phyloP scores from a whole-genome alignment of 805 yeast species.

The Wilhelminamyces savonicus region DNA sequence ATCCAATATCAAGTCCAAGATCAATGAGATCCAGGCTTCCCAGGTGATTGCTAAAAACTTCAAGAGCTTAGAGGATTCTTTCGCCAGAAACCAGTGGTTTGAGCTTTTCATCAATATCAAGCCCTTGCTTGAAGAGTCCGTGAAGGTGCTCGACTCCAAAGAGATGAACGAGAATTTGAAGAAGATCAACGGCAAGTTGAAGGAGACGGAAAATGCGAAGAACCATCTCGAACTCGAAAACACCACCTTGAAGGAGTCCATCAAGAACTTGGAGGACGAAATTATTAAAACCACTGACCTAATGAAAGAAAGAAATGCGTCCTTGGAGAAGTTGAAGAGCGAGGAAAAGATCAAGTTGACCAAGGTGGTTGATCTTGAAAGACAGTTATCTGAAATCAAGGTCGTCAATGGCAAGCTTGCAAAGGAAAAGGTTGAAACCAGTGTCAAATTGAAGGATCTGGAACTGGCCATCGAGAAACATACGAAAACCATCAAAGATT shows the following conservation, averaged over 20 bases:
- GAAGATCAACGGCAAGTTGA: constrained; percentile 37
- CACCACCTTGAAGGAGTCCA: constrained; percentile 32
- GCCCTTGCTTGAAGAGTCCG: constrained; percentile 65
- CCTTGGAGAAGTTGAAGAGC: constrained; percentile 36
- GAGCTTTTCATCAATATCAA: constrained; percentile 61
- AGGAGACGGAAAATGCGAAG: constrained; percentile 28
- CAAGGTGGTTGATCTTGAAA: constrained; percentile 21
- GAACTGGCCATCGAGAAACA: constrained; percentile 15
- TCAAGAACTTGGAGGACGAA: constrained; percentile 27
- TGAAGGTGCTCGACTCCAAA: constrained; percentile 52
- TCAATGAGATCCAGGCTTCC: constrained; percentile 68
- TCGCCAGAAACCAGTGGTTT: constrained; percentile 68
- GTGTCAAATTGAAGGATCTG: constrained; percentile 13
- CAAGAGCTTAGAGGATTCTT: constrained; percentile 40
- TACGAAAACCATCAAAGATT: constrained; percentile 2
- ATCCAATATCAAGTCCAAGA: constrained; percentile 33
- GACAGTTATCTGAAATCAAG: constrained; percentile 23
- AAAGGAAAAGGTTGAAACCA: constrained; percentile 22
- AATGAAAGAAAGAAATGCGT: constrained; percentile 41
- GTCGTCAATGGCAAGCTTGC: constrained; percentile 26
- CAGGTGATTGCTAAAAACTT: constrained; percentile 62
- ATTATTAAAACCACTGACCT: constrained; percentile 17
- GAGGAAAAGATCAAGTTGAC: constrained; percentile 28
- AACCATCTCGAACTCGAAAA: constrained; percentile 27
- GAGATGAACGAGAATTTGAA: constrained; percentile 53